Conservation (phyloP, 805 yeast species). For the Saccharomycopsis sp. region DNA sequence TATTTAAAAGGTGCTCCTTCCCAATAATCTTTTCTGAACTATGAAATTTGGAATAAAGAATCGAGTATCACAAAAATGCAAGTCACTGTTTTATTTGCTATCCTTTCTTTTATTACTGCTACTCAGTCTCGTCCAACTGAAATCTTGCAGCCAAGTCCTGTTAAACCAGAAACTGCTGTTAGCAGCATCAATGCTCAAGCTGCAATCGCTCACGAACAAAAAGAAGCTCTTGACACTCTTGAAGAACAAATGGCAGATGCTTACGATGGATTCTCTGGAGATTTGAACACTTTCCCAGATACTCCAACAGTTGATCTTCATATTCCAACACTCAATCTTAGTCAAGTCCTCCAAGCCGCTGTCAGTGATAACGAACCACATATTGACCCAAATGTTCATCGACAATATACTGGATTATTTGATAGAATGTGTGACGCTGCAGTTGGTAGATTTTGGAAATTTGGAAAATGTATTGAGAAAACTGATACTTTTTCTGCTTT, state of each 20-base stretch:
- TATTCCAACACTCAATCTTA: not conserved
- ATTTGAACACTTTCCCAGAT: slow-evolving; percentile 1
- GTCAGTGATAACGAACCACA: not conserved
- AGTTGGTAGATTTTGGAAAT: slow-evolving; percentile 6
- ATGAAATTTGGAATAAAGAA: no score
- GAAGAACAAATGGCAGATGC: not conserved
- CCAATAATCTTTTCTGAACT: no score
- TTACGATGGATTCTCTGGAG: slow-evolving; percentile 2
- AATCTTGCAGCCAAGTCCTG: no score
- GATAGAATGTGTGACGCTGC: slow-evolving; percentile 11
- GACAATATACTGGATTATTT: slow-evolving; percentile 11
- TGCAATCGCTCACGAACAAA: not conserved
- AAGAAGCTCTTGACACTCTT: not conserved
- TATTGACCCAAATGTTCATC: not conserved
- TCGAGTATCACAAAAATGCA: no score
- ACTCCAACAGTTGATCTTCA: not conserved
- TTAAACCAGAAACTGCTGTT: no score
- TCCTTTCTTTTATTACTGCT: no score
- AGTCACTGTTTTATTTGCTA: no score
- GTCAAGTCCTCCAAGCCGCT: not conserved
- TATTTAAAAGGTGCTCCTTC: no score
- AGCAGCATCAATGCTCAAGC: no score
- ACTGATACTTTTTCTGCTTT: slow-evolving; percentile 7
- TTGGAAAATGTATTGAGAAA: slow-evolving; percentile 15
- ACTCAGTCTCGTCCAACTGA: no score